These are phyloP conservation scores for Gamarada debralockiae DNA, from an alignment of 495 filamentous ascomycete species.

Conservation along the genomic window DNA sequence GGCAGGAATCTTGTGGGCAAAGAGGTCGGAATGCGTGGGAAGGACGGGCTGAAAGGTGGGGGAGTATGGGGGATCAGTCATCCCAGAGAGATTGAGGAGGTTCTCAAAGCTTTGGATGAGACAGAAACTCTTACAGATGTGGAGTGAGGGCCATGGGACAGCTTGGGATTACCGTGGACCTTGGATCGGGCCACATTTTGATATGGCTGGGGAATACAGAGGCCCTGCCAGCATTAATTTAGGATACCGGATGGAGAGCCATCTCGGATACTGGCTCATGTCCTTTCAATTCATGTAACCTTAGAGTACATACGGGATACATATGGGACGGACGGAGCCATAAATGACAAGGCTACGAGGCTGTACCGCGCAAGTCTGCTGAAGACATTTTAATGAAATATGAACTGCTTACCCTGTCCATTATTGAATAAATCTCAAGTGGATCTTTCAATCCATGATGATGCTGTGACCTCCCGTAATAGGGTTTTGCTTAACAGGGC, in stretches of 20 bases:
- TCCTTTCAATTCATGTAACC: neutral
- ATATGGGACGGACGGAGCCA: neutral
- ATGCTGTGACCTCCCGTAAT: no score
- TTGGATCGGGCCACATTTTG: neutral
- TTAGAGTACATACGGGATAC: neutral
- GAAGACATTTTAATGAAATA: neutral
- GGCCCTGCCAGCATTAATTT: neutral
- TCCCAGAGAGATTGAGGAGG: conserved; percentile 76
- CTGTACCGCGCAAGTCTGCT: neutral
- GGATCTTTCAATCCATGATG: no score
- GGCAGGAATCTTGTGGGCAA: conserved; percentile 92
- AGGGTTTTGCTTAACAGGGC: no score
- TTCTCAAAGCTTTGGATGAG: conserved; percentile 66
- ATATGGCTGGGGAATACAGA: neutral
- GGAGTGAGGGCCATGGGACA: conserved; percentile 6
- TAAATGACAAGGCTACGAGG: conserved; percentile 1
- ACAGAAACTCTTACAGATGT: conserved; percentile 49
- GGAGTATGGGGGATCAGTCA: conserved; percentile 91
- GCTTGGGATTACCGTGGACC: neutral
- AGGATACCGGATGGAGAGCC: neutral
- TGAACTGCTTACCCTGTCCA: no score
- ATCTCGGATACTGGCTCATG: no score
- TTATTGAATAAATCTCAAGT: no score
- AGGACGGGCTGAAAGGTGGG: conserved; percentile 76
- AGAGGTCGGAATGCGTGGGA: conserved; percentile 82